Conservation (phyloP, 768 basidiomycete species). For the Lenzites betulinus region DNA sequence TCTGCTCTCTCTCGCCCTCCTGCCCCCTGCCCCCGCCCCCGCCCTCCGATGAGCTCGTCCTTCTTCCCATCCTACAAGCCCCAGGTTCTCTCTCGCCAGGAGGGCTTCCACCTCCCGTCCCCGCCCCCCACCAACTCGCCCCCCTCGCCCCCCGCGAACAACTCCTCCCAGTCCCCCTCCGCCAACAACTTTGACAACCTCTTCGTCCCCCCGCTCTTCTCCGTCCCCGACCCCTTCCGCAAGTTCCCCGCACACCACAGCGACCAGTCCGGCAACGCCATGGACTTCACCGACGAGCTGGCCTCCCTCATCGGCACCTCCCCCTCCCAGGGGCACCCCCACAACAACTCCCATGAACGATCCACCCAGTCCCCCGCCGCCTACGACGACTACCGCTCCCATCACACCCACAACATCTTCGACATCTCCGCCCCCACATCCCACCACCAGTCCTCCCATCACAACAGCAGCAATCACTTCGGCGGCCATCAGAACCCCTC, state of each 20-base stretch:
- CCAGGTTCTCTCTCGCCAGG: conserved; percentile 56
- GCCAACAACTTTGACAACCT: conserved; percentile 36
- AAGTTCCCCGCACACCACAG: conserved; percentile 44
- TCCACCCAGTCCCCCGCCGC: conserved; percentile 40
- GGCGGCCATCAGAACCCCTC: conserved; percentile 27
- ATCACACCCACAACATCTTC: conserved; percentile 57
- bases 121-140: conserved; percentile 40
- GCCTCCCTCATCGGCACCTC: conserved; percentile 54
- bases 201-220: conserved; percentile 47
- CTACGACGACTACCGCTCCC: conserved; percentile 38
- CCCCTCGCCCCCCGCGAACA: conserved; percentile 30
- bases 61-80: conserved; percentile 48
- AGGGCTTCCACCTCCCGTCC: conserved; percentile 70
- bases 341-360: conserved; percentile 43
- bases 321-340: conserved; percentile 28
- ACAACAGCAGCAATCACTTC: conserved; percentile 18
- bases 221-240: conserved; percentile 57
- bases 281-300: conserved; percentile 73
- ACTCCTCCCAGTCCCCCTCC: conserved; percentile 23
- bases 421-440: conserved; percentile 56
- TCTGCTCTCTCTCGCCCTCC: not conserved
- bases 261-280: conserved; percentile 28
- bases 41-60: conserved; percentile 26
- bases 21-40: not conserved
- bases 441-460: conserved; percentile 34